Evolutionary conservation across 2,329 filamentous ascomycete genomes (phyloP).

Genomic region (Xylariaceae sp.): DNA sequence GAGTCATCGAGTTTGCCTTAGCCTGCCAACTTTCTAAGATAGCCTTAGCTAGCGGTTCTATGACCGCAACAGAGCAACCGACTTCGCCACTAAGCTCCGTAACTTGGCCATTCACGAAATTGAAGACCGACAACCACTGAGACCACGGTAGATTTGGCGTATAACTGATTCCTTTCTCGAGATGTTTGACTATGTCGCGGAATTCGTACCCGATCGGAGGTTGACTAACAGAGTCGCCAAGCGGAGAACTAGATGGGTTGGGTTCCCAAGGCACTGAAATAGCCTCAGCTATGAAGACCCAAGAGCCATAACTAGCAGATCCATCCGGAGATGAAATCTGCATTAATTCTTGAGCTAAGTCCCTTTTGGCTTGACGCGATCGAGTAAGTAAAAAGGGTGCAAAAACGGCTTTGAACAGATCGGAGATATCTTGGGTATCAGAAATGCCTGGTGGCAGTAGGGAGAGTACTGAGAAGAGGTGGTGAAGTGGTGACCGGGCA

Average conservation of each 20-base stretch:
- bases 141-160: slow-evolving; percentile 45
- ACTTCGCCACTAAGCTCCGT: slow-evolving; percentile 62
- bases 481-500: slow-evolving; percentile 58
- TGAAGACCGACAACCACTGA: slow-evolving; percentile 54
- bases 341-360: slow-evolving; percentile 50
- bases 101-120: slow-evolving; percentile 52
- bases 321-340: slow-evolving; percentile 45
- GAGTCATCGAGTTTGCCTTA: slow-evolving; percentile 25
- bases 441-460: slow-evolving; percentile 45
- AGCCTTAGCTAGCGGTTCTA: slow-evolving; percentile 65
- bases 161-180: slow-evolving; percentile 56
- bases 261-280: slow-evolving; percentile 42
- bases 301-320: slow-evolving; percentile 46
- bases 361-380: slow-evolving; percentile 40
- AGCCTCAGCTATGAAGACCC: slow-evolving; percentile 48
- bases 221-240: slow-evolving; percentile 39
- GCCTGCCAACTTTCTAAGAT: slow-evolving; percentile 39
- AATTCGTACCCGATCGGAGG: slow-evolving; percentile 62
- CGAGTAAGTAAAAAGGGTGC: slow-evolving; percentile 56
- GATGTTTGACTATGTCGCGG: slow-evolving; percentile 62
- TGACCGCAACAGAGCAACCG: slow-evolving; percentile 59
- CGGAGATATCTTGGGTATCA: slow-evolving; percentile 44
- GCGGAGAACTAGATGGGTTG: slow-evolving; percentile 36
- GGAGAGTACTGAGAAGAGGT: slow-evolving; percentile 59
- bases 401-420: slow-evolving; percentile 50